Percentiles rank a stretch among this genome's conserved stretches.
Conservation (phyloP, 1,284 basidiomycete species). For the Athelia psychrophila region DNA sequence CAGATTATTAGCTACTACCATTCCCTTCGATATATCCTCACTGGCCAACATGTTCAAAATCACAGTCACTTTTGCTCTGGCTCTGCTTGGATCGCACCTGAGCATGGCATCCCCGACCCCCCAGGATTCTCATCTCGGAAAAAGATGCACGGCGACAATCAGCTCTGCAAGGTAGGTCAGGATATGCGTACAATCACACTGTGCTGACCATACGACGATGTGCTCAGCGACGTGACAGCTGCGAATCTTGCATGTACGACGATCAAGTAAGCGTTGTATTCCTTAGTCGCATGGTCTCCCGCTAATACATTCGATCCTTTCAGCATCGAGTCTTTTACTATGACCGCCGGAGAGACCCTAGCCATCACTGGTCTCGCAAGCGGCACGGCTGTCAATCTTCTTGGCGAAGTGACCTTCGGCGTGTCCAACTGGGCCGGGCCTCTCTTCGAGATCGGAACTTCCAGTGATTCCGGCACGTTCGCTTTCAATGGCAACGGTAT, state of each 20-base stretch:
- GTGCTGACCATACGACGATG: neutral
- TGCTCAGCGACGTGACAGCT: neutral
- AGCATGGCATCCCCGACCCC: too few relatives aligned
- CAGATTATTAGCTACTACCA: too few relatives aligned
- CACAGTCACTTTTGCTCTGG: too few relatives aligned
- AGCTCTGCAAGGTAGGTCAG: neutral
- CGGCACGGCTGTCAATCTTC: conserved; percentile 1
- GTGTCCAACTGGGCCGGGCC: neutral
- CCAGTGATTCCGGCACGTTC: neutral
- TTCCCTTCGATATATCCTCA: too few relatives aligned
- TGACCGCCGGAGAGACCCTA: conserved; percentile 1
- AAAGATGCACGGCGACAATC: neutral
- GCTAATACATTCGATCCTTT: neutral
- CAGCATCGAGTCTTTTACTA: conserved; percentile 2
- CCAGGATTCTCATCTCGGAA: neutral
- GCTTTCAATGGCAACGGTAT: conserved; percentile 4
- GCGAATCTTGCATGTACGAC: neutral
- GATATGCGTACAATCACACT: neutral
- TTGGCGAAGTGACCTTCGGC: conserved; percentile 1
- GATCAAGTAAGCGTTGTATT: neutral
- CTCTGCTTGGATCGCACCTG: too few relatives aligned
- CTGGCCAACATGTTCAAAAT: too few relatives aligned
- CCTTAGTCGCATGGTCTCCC: neutral
- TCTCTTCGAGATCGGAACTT: conserved; percentile 1
- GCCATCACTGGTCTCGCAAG: conserved; percentile 1